These are phyloP conservation scores for Phialophora macrospora DNA, from an alignment of 2,329 filamentous ascomycete species.

Conservation along the genomic window DNA sequence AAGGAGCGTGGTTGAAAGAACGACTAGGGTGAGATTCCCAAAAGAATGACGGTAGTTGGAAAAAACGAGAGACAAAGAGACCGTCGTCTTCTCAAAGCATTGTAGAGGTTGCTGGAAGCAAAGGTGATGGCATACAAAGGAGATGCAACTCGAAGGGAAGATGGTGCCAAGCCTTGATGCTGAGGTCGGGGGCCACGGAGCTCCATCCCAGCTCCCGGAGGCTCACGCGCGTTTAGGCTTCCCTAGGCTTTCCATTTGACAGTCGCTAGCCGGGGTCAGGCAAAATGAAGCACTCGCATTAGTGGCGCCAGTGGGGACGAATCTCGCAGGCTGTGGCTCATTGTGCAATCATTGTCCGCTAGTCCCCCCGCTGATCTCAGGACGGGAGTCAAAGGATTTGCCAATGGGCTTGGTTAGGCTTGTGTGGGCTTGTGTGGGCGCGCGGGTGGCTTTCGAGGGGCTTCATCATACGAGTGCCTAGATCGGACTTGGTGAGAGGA, in stretches of 20 bases:
- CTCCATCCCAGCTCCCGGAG: conserved; percentile 9
- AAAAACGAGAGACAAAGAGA: conserved; percentile 32
- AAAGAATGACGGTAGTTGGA: conserved; percentile 37
- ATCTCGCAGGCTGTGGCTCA: conserved; percentile 11
- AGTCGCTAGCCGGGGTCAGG: conserved; percentile 14
- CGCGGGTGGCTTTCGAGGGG: conserved; percentile 8
- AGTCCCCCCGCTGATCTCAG: conserved; percentile 11
- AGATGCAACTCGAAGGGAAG: conserved; percentile 6
- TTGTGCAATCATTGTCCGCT: conserved; percentile 4
- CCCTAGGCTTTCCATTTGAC: conserved; percentile 6
- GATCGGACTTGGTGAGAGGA: not conserved
- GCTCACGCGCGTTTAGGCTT: conserved; percentile 8
- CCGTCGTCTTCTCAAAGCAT: conserved; percentile 22
- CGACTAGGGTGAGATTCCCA: conserved; percentile 36
- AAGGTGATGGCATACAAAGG: conserved; percentile 15
- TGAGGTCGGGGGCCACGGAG: conserved; percentile 5
- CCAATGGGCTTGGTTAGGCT: conserved; percentile 2
- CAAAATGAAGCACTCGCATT: not conserved
- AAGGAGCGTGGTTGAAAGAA: conserved; percentile 31
- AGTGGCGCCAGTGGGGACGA: conserved; percentile 9
- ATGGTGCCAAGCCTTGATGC: conserved; percentile 13
- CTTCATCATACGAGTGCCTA: not conserved
- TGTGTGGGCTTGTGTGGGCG: not conserved
- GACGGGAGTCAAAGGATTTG: not conserved
- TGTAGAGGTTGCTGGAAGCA: conserved; percentile 19